Base-by-base conservation (phyloP, 257 asterid genomes). In the Penstemon barbatus region DNA sequence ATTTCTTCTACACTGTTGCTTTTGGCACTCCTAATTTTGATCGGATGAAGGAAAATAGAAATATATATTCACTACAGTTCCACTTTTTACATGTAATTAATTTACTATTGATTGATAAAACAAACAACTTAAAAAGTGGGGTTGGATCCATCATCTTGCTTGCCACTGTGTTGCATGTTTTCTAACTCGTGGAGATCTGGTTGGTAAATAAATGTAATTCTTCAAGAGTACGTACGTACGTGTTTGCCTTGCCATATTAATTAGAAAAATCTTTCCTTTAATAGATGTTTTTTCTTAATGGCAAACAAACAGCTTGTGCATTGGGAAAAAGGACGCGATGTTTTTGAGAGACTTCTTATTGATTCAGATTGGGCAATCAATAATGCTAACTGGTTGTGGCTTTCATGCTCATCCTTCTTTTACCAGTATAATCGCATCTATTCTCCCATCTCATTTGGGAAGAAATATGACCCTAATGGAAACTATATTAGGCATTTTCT, bases 101-200 rank as follows among this genome's bases (percentile, higher is more conserved):
- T 9, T 60, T 41, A 68, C 49, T 44, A 59, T 43, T 58, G 69
- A 52, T 78, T 25, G 33, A 25, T 25, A 25, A 25, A 25, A 25
- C 6, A 48, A 66, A 77, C 82, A 93, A 97, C 95, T 93, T 60
- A 76, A 69, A 33, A 88, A 88, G 63, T 93, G 97, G 96, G 99
- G 99, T 25, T 93, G 99, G 99, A 87, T 93, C 83, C 99, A 93
- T 82, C 97, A 90, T 82, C 99, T 93, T 74, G 99, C 97, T 54
- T 82, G 97, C 40, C 99, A 93, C 42, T 82, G 91, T 82, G 99
- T 90, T 69, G 97, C 99, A 43, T 93, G 99, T 77, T 93, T 93
- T 72, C 72, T 93, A 44, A 93, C 97, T 69, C 99, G 97, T 40
- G 99, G 99, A 70, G 99, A 93, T 80, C 75, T 93, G 97, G 99